Percentiles rank a stretch among this genome's conserved stretches.
phyloP scores from a whole-genome alignment of 371 early-diverging fungal species.

The Mycotypha africana region DNA sequence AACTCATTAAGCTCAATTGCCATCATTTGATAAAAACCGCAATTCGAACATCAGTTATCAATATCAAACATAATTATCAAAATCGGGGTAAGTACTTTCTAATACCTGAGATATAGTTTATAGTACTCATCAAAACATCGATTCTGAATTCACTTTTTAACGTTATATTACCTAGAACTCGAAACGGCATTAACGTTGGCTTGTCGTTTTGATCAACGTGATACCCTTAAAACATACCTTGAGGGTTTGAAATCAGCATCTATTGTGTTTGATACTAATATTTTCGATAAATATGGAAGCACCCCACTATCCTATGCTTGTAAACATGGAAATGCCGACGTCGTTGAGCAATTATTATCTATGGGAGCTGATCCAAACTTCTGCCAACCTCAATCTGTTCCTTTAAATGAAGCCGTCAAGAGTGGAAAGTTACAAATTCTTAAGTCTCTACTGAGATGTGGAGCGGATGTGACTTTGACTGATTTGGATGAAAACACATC shows the following conservation, averaged over 20 bases:
- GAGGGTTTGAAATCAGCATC: neutral
- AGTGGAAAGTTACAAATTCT: conserved; percentile 12
- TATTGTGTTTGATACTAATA: neutral
- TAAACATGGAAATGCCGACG: conserved; percentile 14
- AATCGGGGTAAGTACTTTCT: conserved; percentile 22
- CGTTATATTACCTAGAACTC: conserved; percentile 9
- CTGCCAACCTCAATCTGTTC: neutral
- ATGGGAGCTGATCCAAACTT: conserved; percentile 24
- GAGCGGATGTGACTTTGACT: conserved; percentile 9
- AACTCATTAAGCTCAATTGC: conserved; percentile 10
- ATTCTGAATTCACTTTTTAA: too few species aligned
- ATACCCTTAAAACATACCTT: conserved; percentile 4
- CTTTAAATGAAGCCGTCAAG: conserved; percentile 17
- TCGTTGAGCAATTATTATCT: conserved; percentile 20
- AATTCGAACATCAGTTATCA: conserved; percentile 1
- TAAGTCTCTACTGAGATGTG: conserved; percentile 8
- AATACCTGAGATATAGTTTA: too few species aligned
- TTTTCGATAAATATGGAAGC: conserved; percentile 4
- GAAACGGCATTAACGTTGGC: conserved; percentile 25
- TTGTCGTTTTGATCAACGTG: too few species aligned
- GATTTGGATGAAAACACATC: conserved; percentile 22
- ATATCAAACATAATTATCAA: conserved; percentile 15
- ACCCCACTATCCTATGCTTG: conserved; percentile 32
- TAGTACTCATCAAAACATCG: too few species aligned
- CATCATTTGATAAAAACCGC: conserved; percentile 9